phyloP scores from a whole-genome alignment of 306 rosid species.

The Vicia sativa region DNA sequence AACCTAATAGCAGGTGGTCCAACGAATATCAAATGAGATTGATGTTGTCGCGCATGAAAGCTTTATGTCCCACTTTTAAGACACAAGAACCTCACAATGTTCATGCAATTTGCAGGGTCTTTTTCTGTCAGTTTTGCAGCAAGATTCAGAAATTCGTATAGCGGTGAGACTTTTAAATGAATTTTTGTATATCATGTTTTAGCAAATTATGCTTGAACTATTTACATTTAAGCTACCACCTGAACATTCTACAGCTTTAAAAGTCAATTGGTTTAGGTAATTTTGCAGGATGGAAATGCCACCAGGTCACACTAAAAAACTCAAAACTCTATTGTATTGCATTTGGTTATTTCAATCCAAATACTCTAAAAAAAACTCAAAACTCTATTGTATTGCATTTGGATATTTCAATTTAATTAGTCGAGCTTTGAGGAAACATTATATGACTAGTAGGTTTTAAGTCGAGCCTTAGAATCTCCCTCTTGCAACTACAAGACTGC shows the following conservation, averaged over 20 bases:
- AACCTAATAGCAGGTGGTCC: too few relatives aligned
- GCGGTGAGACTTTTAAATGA: slow-evolving; percentile 65
- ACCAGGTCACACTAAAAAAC: slow-evolving; percentile 27
- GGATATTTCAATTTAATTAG: slow-evolving; percentile 1
- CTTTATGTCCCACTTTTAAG: slow-evolving; percentile 16
- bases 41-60: slow-evolving; percentile 26
- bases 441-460: neutral
- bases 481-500: slow-evolving; percentile 12
- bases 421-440: slow-evolving; percentile 1
- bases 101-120: slow-evolving; percentile 71
- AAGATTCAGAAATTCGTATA: slow-evolving; percentile 75
- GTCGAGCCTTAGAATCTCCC: slow-evolving; percentile 4
- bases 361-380: slow-evolving; percentile 26
- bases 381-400: too few relatives aligned
- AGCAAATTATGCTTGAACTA: slow-evolving; percentile 4
- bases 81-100: slow-evolving; percentile 36
- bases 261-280: slow-evolving; percentile 18
- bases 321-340: slow-evolving; percentile 13
- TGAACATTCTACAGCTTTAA: slow-evolving; percentile 18
- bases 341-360: slow-evolving; percentile 1
- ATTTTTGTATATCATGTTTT: slow-evolving; percentile 18
- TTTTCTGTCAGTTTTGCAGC: slow-evolving; percentile 72
- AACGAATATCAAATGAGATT: too few relatives aligned
- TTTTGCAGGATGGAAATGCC: slow-evolving; percentile 28
- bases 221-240: neutral